phyloP scores from a whole-genome alignment of 164 flowering plant genomes.

The Dillenia turbinata region DNA sequence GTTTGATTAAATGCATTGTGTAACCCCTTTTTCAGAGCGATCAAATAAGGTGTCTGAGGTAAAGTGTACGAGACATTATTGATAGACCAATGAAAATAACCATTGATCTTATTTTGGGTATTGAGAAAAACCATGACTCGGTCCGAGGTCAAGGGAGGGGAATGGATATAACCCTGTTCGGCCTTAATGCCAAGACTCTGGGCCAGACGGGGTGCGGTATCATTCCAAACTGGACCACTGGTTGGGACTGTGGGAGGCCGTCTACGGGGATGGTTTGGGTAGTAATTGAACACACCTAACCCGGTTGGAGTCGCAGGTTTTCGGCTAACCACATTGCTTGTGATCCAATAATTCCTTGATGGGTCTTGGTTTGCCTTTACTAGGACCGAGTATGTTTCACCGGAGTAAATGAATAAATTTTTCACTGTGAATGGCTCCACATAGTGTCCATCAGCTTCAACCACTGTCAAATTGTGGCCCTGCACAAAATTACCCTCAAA shows the following conservation, averaged over 20 bases:
- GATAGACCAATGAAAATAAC: constrained; percentile 46
- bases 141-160: constrained; percentile 54
- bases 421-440: constrained; percentile 70
- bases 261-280: constrained; percentile 60
- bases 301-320: constrained; percentile 46
- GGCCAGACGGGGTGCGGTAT: constrained; percentile 22
- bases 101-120: constrained; percentile 65
- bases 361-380: constrained; percentile 67
- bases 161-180: constrained; percentile 28
- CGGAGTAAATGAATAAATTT: constrained; percentile 71
- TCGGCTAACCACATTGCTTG: constrained; percentile 45
- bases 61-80: constrained; percentile 69
- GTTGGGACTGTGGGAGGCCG: constrained; percentile 50
- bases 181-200: constrained; percentile 56
- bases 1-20: constrained; percentile 31
- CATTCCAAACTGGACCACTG: constrained; percentile 55
- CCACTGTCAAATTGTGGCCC: constrained; percentile 90
- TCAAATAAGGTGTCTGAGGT: constrained; percentile 74
- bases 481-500: constrained; percentile 10
- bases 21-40: constrained; percentile 45
- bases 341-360: constrained; percentile 65
- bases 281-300: constrained; percentile 60
- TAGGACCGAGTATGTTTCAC: constrained; percentile 78
- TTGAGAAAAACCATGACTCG: constrained; percentile 60
- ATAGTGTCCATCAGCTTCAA: constrained; percentile 85